Evolutionary conservation across 108 stramenopile genomes (phyloP).

Genomic region (Skeletonema costatum): DNA sequence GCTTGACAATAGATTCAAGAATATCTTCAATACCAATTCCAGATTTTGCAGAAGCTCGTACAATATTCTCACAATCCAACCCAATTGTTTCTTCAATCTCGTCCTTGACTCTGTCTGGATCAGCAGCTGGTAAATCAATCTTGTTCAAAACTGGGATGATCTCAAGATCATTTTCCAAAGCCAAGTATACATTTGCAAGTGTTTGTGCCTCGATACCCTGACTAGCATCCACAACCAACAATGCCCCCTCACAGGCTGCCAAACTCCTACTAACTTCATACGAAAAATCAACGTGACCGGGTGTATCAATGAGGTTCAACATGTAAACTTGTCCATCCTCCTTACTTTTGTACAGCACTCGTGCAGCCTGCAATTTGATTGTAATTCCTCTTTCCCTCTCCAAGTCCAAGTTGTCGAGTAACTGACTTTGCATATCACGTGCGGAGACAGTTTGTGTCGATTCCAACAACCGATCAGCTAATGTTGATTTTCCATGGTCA

Average conservation of each 20-base stretch:
- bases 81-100: conserved; percentile 97
- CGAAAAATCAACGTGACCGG: conserved; percentile 90
- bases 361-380: conserved; percentile 97
- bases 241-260: conserved; percentile 98
- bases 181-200: conserved; percentile 96
- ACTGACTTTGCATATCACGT: conserved; percentile 92
- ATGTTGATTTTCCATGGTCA: conserved; percentile 96
- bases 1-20: conserved; percentile 89
- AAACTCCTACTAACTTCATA: conserved; percentile 97
- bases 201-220: conserved; percentile 99
- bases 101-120: conserved; percentile 90
- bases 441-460: conserved; percentile 84
- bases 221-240: conserved; percentile 97
- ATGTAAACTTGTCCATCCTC: conserved; percentile 85
- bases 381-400: conserved; percentile 99
- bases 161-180: conserved; percentile 95
- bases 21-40: conserved; percentile 96
- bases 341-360: conserved; percentile 87
- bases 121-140: conserved; percentile 98
- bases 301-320: conserved; percentile 88
- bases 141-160: conserved; percentile 99
- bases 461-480: conserved; percentile 95
- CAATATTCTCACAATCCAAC: conserved; percentile 88
- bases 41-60: conserved; percentile 88
- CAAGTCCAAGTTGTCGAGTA: conserved; percentile 97